These are phyloP conservation scores for Amaranthus palmeri DNA, from an alignment of 148 eudicot genomes.

Conservation along the genomic window DNA sequence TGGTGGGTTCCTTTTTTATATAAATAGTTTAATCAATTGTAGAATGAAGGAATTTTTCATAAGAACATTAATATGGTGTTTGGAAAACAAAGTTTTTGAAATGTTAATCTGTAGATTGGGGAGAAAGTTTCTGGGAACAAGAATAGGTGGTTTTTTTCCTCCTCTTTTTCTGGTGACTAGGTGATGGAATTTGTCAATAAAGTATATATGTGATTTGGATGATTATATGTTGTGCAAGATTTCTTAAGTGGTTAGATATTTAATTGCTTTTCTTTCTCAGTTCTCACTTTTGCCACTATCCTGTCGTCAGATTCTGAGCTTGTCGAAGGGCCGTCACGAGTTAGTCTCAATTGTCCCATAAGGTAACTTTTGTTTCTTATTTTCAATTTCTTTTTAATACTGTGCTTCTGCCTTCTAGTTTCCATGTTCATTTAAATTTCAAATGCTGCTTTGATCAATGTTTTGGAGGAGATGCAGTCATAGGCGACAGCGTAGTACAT, in stretches of 20 bases:
- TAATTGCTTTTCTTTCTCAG: background rate
- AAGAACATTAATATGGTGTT: too few relatives aligned
- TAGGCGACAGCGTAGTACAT: background rate
- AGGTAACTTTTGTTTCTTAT: constrained; percentile 39
- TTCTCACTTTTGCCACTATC: constrained; percentile 12
- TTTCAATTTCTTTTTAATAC: background rate
- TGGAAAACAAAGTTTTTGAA: too few relatives aligned
- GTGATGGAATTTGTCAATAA: background rate
- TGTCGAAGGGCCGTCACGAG: constrained; percentile 76
- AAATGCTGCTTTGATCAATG: background rate
- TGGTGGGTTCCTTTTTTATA: too few relatives aligned
- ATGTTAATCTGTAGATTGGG: too few relatives aligned
- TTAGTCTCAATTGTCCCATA: constrained; percentile 85
- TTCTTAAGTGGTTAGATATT: background rate
- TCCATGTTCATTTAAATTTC: background rate
- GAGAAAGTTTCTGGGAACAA: too few relatives aligned
- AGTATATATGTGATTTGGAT: background rate
- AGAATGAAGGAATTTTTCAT: too few relatives aligned
- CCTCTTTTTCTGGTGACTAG: background rate
- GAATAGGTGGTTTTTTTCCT: too few relatives aligned
- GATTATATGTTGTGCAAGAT: background rate
- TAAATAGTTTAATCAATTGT: too few relatives aligned
- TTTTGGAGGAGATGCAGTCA: too few relatives aligned
- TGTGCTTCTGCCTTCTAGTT: background rate
- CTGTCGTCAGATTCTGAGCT: constrained; percentile 61